Evolutionary conservation across 1,139 yeast genomes (phyloP), one percentile per base, ranked within the genome.

Genomic region (Geotrichum siamense): DNA sequence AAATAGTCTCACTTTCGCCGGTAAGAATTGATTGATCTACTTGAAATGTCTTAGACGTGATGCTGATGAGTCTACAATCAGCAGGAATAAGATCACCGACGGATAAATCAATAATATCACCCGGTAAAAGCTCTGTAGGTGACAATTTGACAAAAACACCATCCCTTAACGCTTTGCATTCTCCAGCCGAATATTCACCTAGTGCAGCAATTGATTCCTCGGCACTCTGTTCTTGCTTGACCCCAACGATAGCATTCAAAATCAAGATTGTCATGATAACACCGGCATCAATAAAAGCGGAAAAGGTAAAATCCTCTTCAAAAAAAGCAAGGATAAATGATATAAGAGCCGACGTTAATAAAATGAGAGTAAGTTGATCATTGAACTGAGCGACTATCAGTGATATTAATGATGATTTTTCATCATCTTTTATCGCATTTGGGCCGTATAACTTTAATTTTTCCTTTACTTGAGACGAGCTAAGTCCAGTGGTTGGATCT

Each of bases 71-170:
- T 36, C 76, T 58, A 46, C 72, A 58, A 51, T 71, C 76, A 1
- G 76, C 76, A 10, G 76, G 76, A 15, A 71, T 57, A 5, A 70
- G 65, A 53, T 71, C 75, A 17, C 76, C 76, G 3, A 70, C 74
- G 23, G 63, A 54, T 39, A 71, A 57, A 43, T 64, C 69, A 19
- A 70, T 70, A 37, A 71, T 55, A 52, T 71, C 76, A 22, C 75
- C 76, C 1, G 74, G 75, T 28, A 71, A 75, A 5, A 71, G 66
- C 22, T 70, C 69, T 43, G 64, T 68, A 12, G 74, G 71, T 8
- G 64, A 60, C 35, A 71, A 57, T 22, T 64, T 62, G 32, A 51
- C 34, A 33, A 67, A 61, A 25, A 60, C 63, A 6, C 71, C 70
- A 45, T 65, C 57, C 51, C 76, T 59, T 27, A 67, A 53, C 19